Evolutionary conservation across 2,329 filamentous ascomycete species (phyloP).

Genomic region (Curvularia sp.): DNA sequence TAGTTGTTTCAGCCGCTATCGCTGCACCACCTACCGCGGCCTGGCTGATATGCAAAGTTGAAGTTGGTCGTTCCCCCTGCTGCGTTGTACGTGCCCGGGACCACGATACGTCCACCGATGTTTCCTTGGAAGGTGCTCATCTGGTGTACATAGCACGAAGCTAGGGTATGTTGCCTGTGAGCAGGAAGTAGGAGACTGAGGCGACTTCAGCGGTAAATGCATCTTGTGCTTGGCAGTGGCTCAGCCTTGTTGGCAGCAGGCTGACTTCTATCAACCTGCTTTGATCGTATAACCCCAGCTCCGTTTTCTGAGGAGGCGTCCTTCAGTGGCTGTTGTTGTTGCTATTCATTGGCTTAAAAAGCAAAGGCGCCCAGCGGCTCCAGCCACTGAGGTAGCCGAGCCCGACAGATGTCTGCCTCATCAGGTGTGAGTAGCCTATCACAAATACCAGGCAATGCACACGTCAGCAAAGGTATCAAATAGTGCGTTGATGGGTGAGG

Average conservation of each 20-base stretch:
- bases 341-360: neutral
- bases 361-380: neutral
- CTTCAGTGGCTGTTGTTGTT: neutral
- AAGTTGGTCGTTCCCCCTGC: neutral
- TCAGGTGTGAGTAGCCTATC: no score
- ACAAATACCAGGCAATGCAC: no score
- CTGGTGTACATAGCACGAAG: neutral
- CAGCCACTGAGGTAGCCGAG: no score
- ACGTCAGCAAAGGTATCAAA: no score
- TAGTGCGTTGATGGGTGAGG: no score
- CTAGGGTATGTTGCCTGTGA: neutral
- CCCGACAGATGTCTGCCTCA: no score
- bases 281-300: neutral
- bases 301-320: neutral
- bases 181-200: neutral
- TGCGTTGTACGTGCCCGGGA: neutral
- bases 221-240: neutral
- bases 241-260: neutral
- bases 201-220: neutral
- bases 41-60: neutral
- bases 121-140: neutral
- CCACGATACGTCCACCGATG: neutral
- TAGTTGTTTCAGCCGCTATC: neutral
- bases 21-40: neutral
- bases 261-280: neutral